Base-by-base conservation (phyloP, 2,329 filamentous ascomycete genomes). In the Aspergillus sp. region DNA sequence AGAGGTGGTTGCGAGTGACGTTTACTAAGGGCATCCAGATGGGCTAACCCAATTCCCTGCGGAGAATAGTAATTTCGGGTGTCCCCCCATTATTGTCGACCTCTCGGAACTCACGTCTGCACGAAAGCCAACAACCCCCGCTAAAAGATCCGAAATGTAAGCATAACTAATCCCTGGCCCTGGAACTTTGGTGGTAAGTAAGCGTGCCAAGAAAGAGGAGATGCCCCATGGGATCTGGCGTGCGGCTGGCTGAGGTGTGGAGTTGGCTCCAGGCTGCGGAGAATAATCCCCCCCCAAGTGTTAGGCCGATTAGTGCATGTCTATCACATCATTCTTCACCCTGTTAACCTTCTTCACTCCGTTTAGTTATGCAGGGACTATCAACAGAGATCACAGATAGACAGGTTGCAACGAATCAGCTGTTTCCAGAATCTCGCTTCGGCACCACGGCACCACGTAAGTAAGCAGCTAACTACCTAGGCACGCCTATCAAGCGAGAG, bases 1-100 rank as follows among this genome's bases (percentile, higher is more conserved):
- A 59, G 62, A 67, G 56, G 57, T 68, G 67, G 67, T 72, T 68
- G 69, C 66, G 66, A 63, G 68, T 71, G 68, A 72, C 67, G 70
- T 71, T 71, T 62, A 70, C 66, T 70, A 68, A 68, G 63, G 61
- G 49, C 45, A 59, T 56, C 55, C 50, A 60, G 35, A 58, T 63
- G 62, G 64, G 62, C 65, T 71, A 67, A 66, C 59, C 58, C 56
- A 53, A 62, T 69, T 63, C 57, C 62, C 40, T 55, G 52, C 41
- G 57, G 56, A 59, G 63, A 59, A 63, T 60, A 57, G 61, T 60
- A 66, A 66, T 66, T 62, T 64, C 56, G 58, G 58, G 17, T 50
- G 54, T 57, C 47, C 43, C 33, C 23, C 50, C 51, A 45, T 47
- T 33, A 33, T 17, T 45, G 14, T 45, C 9, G 52, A 40, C 52